Conservation (phyloP, 106 monocot species). For the Alisma plantagoaquatica region DNA sequence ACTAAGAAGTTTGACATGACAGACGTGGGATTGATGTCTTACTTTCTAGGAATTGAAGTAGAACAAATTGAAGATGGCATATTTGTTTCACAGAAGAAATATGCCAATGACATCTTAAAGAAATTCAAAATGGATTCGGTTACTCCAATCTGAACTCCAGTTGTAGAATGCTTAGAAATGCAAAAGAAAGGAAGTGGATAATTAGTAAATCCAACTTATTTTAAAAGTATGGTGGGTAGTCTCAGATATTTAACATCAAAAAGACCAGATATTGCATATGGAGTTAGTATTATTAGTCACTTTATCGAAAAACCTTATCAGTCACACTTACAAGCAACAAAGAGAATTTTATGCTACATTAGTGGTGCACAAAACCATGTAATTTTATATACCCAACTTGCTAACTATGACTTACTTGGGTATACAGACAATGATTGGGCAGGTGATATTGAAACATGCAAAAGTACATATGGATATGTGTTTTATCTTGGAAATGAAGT, state of each 20-base stretch:
- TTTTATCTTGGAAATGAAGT: background rate
- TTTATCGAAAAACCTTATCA: too few species aligned
- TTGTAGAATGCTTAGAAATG: background rate
- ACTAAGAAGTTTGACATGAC: background rate
- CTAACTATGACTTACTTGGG: too few species aligned
- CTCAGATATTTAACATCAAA: too few species aligned
- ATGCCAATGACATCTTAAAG: constrained; percentile 1
- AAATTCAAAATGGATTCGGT: background rate
- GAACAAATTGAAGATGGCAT: background rate
- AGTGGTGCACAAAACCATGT: too few species aligned
- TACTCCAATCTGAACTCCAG: constrained; percentile 1
- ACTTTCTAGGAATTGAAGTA: background rate
- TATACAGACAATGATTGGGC: background rate
- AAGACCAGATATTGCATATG: too few species aligned
- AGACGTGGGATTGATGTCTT: background rate
- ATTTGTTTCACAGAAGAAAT: constrained; percentile 2
- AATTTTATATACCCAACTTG: too few species aligned
- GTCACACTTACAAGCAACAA: too few species aligned
- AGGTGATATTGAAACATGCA: background rate
- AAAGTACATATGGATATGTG: background rate
- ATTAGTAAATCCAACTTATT: background rate
- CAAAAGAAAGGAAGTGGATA: background rate
- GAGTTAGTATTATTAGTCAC: too few species aligned
- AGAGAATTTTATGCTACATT: too few species aligned
- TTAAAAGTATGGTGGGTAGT: too few species aligned